A percentile compares a stretch with the other conserved stretches of the same genome.
Evolutionary conservation across 192 early-diverging fungal species (phyloP).

Genomic region (Piromyces finnis): DNA sequence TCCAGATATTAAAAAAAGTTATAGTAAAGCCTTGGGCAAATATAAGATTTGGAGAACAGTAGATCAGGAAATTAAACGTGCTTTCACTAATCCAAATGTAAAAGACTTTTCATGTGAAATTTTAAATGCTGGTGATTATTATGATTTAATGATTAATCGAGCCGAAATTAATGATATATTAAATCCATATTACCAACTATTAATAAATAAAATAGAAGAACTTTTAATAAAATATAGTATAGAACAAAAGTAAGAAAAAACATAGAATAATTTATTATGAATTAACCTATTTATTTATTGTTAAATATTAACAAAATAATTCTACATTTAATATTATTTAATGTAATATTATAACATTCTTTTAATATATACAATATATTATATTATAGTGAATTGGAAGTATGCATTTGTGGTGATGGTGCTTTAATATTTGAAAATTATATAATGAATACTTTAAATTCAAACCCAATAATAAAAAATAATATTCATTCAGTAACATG

Average conservation of each 20-base stretch:
- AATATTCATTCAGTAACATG: not conserved
- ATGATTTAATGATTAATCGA: not conserved
- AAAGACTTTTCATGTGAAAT: not conserved
- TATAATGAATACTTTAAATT: not conserved
- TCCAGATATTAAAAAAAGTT: not conserved
- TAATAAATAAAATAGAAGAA: not conserved
- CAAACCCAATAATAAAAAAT: not conserved
- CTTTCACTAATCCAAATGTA: not conserved
- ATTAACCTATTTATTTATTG: no score
- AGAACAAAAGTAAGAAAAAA: not conserved
- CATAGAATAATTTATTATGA: no score
- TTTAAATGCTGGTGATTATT: not conserved
- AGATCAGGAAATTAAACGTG: not conserved
- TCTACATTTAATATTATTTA: no score
- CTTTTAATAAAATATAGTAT: not conserved
- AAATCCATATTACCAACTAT: not conserved
- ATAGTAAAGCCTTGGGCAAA: not conserved
- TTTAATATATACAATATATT: not conserved
- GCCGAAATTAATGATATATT: not conserved
- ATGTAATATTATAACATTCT: no score
- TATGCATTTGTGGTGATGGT: not conserved
- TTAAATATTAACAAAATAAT: no score
- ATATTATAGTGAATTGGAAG: not conserved
- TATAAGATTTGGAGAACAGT: not conserved
- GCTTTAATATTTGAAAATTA: not conserved